Evolutionary conservation across 305 asterid species (phyloP).

Genomic region (Vinca major): DNA sequence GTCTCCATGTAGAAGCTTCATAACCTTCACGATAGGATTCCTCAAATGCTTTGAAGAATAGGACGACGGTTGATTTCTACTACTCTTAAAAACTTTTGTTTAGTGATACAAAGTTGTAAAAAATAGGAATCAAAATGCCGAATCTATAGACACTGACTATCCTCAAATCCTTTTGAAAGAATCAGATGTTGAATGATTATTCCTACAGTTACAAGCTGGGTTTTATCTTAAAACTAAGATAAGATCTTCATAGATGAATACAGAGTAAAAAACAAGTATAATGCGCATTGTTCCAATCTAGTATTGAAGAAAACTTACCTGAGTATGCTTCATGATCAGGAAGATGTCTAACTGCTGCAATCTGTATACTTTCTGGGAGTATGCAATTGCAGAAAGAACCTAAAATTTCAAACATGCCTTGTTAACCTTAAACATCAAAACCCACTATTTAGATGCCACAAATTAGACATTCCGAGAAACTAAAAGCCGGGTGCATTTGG

Average conservation of each 20-base stretch:
- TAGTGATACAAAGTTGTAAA: no score
- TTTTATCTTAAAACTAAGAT: not conserved
- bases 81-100: no score
- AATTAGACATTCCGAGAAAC: not conserved
- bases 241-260: not conserved
- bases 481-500: not conserved
- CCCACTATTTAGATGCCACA: not conserved
- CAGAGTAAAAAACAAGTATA: not conserved
- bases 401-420: conserved; percentile 66
- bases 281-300: not conserved
- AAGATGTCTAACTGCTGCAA: conserved; percentile 54
- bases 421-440: not conserved
- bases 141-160: no score
- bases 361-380: conserved; percentile 83
- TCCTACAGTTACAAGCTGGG: not conserved
- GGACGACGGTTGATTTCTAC: no score
- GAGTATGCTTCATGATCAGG: conserved; percentile 59
- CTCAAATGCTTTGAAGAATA: no score
- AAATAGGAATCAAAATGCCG: no score
- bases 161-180: not conserved
- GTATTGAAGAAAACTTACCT: conserved; percentile 35
- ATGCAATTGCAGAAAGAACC: conserved; percentile 93
- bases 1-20: no score
- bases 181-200: not conserved
- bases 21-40: no score